A percentile compares a stretch with the other conserved stretches of the same genome.
phyloP scores from a whole-genome alignment of 2,329 filamentous ascomycete species.

The Calonectria honghensis region DNA sequence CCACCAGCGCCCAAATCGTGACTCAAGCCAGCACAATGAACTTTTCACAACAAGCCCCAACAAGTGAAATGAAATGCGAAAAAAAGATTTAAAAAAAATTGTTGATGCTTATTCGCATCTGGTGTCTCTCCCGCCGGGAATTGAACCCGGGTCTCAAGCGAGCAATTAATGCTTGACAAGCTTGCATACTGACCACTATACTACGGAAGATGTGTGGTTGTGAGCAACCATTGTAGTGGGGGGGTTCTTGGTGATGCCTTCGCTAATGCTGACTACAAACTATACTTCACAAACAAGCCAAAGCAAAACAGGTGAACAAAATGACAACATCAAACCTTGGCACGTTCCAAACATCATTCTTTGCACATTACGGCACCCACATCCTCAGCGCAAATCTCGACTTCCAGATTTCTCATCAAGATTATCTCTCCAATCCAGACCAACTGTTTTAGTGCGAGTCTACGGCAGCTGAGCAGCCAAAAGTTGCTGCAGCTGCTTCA shows the following conservation, averaged over 20 bases:
- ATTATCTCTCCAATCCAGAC: not conserved
- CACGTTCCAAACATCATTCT: not conserved
- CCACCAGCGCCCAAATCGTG: not conserved
- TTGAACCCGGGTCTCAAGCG: conserved; percentile 5
- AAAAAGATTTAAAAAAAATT: not conserved
- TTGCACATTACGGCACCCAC: not conserved
- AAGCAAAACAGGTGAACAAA: not conserved
- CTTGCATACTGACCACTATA: conserved; percentile 6
- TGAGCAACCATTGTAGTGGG: not conserved
- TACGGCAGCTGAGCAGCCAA: conserved; percentile 44
- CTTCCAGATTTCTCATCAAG: not conserved
- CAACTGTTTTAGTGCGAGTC: not conserved
- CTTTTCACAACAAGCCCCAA: not conserved
- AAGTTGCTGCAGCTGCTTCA: conserved; percentile 55
- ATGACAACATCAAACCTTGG: not conserved
- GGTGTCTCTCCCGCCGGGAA: conserved; percentile 4
- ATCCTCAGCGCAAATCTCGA: not conserved
- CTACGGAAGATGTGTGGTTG: not conserved
- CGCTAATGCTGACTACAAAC: not conserved
- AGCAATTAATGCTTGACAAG: not conserved
- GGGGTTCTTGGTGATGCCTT: not conserved
- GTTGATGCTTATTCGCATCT: not conserved
- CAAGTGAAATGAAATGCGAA: not conserved
- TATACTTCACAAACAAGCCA: not conserved
- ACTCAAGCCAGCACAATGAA: not conserved